These are phyloP conservation scores for Candida albicans DNA, from an alignment of 1,139 yeast genomes.

Conservation along the genomic window DNA sequence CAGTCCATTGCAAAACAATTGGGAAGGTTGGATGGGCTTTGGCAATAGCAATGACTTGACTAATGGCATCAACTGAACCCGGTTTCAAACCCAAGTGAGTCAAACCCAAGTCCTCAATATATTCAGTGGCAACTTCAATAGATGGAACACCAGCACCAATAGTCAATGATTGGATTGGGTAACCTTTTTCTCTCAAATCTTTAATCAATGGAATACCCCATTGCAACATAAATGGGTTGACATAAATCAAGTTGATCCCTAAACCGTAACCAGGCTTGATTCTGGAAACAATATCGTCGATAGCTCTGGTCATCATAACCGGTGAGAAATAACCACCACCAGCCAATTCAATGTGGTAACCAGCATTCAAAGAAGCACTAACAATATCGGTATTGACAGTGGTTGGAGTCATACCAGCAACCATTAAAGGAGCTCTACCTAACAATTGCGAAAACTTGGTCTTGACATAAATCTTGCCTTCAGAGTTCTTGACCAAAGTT, in stretches of 20 bases:
- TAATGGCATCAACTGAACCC: constrained; percentile 92
- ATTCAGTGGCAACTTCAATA: constrained; percentile 93
- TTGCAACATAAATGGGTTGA: constrained; percentile 95
- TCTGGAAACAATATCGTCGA: constrained; percentile 64
- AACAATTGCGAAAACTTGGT: constrained; percentile 90
- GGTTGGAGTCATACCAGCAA: constrained; percentile 99
- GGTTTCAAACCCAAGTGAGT: constrained; percentile 97
- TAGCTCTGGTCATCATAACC: constrained; percentile 67
- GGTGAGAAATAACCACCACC: constrained; percentile 97
- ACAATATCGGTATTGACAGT: constrained; percentile 94
- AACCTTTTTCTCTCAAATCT: constrained; percentile 84
- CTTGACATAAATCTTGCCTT: constrained; percentile 80
- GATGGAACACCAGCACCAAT: constrained; percentile 99
- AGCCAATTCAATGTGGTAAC: constrained; percentile 95
- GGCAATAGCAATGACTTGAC: constrained; percentile 85
- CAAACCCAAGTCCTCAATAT: constrained; percentile 86
- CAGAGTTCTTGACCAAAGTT: constrained; percentile 67
- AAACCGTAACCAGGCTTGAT: constrained; percentile 85
- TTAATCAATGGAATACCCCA: constrained; percentile 98
- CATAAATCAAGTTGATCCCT: constrained; percentile 89
- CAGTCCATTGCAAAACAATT: constrained; percentile 97
- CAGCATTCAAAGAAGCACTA: constrained; percentile 90
- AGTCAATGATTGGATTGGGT: constrained; percentile 93
- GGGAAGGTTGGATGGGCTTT: constrained; percentile 96
- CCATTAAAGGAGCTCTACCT: constrained; percentile 95